Conservation (phyloP, 2,329 filamentous ascomycete genomes). For the Cladosporium sp. region DNA sequence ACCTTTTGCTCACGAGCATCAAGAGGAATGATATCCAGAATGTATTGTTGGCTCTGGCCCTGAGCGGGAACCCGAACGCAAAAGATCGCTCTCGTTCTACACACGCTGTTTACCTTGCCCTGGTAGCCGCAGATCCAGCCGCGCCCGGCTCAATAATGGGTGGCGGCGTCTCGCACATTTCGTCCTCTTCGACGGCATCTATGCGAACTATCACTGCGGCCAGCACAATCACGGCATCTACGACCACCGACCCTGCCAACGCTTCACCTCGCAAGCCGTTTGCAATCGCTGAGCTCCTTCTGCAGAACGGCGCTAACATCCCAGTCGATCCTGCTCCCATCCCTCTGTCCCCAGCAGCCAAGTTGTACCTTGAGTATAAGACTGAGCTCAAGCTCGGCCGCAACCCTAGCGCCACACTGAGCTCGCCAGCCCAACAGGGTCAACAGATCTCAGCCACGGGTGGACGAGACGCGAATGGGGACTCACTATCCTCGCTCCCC, state of each 20-base stretch:
- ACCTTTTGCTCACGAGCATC: constrained; percentile 86
- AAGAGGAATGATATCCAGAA: constrained; percentile 96
- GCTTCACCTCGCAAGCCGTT: constrained; percentile 62
- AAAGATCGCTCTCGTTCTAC: constrained; percentile 84
- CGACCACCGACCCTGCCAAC: constrained; percentile 36
- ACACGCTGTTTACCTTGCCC: constrained; percentile 84
- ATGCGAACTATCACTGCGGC: constrained; percentile 30
- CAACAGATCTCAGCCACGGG: constrained; percentile 11
- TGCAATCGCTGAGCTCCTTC: constrained; percentile 82
- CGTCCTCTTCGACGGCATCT: constrained; percentile 42
- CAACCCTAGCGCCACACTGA: background rate
- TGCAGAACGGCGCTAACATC: constrained; percentile 92
- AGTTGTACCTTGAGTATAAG: constrained; percentile 82
- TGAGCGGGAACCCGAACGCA: constrained; percentile 84
- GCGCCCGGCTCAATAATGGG: constrained; percentile 64
- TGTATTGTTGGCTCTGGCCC: constrained; percentile 84
- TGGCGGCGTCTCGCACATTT: constrained; percentile 31
- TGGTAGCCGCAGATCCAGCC: constrained; percentile 90
- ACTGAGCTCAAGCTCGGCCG: constrained; percentile 48
- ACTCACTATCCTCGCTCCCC: constrained; percentile 66
- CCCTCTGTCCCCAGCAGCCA: constrained; percentile 77
- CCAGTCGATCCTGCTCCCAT: constrained; percentile 75
- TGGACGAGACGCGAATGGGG: constrained; percentile 43
- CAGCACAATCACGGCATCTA: constrained; percentile 31
- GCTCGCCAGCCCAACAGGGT: constrained; percentile 4